Evolutionary conservation across 2,329 filamentous ascomycete species (phyloP).

Genomic region (Colletotrichum agaves): DNA sequence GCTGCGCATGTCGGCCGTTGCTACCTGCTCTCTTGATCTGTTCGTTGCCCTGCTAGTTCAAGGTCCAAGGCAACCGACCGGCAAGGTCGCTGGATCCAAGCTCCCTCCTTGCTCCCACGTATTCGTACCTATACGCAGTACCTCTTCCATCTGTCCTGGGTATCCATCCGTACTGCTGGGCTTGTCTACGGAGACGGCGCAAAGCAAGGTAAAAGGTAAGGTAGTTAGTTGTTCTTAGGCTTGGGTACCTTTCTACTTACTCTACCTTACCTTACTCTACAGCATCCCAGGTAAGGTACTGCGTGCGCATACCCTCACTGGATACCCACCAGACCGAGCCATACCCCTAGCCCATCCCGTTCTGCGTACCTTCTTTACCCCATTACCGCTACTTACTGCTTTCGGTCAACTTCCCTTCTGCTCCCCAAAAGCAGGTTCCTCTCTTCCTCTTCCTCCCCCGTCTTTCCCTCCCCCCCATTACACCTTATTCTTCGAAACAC

Average conservation of each 20-base stretch:
- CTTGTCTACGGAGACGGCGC: slow-evolving; percentile 10
- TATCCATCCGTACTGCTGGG: slow-evolving; percentile 24
- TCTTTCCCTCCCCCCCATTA: slow-evolving; percentile 38
- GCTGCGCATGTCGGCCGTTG: slow-evolving; percentile 9
- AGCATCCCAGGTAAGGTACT: slow-evolving; percentile 22
- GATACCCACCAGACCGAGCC: slow-evolving; percentile 36
- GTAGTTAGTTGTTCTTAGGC: slow-evolving; percentile 22
- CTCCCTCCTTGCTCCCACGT: slow-evolving; percentile 34
- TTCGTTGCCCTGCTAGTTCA: slow-evolving; percentile 7
- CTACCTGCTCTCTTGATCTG: slow-evolving; percentile 12
- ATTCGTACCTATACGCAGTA: slow-evolving; percentile 7
- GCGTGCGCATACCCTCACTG: slow-evolving; percentile 7
- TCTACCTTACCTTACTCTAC: not conserved
- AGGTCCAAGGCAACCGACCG: slow-evolving; percentile 19
- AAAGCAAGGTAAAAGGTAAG: slow-evolving; percentile 17
- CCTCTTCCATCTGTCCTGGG: slow-evolving; percentile 6
- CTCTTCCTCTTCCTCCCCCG: slow-evolving; percentile 41
- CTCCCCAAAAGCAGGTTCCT: slow-evolving; percentile 38
- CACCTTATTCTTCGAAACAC: slow-evolving; percentile 40
- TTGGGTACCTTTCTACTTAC: not conserved
- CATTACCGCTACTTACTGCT: slow-evolving; percentile 38
- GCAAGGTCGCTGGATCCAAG: slow-evolving; percentile 33
- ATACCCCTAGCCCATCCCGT: slow-evolving; percentile 30
- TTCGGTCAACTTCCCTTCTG: slow-evolving; percentile 38
- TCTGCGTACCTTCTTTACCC: slow-evolving; percentile 6